phyloP scores from a whole-genome alignment of 1,284 basidiomycete species.

The Mycena sp. region DNA sequence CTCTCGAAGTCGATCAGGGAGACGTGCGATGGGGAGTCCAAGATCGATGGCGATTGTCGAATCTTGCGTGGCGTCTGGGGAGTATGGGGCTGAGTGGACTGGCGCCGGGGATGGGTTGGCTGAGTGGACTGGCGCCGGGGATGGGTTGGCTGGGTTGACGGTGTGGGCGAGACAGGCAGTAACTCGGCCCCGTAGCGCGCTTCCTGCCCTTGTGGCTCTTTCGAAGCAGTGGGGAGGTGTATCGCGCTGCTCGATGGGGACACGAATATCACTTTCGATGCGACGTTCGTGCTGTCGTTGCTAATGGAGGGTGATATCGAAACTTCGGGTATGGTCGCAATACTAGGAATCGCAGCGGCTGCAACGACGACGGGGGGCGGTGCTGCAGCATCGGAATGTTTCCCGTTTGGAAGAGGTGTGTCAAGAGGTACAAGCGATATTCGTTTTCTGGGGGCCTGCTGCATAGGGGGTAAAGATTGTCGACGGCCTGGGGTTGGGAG shows the following conservation, averaged over 20 bases:
- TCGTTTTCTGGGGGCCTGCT: not conserved
- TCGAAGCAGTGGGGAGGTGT: constrained; percentile 7
- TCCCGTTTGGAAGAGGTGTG: too few species aligned
- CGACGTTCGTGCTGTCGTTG: not conserved
- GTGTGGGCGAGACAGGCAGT: not conserved
- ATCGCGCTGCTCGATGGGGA: constrained; percentile 12
- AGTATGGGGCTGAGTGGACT: not conserved
- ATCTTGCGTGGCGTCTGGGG: constrained; percentile 2
- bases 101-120: constrained; percentile 2
- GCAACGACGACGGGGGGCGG: not conserved
- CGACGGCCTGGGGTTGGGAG: not conserved
- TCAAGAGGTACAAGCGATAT: constrained; percentile 7
- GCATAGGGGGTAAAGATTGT: constrained; percentile 20
- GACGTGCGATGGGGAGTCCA: constrained; percentile 15
- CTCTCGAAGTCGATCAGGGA: constrained; percentile 26
- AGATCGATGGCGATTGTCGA: constrained; percentile 15
- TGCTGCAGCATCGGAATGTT: not conserved
- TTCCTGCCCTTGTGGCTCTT: not conserved
- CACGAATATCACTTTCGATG: constrained; percentile 1
- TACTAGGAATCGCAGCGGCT: not conserved
- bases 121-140: constrained; percentile 8
- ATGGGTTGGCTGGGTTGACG: not conserved
- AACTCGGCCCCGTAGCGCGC: not conserved
- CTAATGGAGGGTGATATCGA: not conserved
- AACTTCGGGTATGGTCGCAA: not conserved